Evolutionary conservation across 2,329 filamentous ascomycete genomes (phyloP).

Genomic region (Hypoxylon sp.): DNA sequence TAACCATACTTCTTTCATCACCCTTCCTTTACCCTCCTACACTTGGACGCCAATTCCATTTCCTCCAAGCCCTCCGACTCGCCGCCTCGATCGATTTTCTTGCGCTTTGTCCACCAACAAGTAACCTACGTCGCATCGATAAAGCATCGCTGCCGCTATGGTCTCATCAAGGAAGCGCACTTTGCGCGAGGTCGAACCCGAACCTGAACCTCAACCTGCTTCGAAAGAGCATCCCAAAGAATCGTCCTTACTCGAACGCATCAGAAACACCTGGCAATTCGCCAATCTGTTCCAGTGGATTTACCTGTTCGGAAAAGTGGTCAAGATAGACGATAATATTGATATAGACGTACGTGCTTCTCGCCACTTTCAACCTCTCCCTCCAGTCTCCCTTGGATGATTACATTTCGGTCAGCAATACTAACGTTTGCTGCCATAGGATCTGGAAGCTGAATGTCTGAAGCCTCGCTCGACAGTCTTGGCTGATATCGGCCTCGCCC

Average conservation of each 20-base stretch:
- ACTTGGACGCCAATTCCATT: constrained; percentile 5
- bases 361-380: neutral
- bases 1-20: constrained; percentile 13
- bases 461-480: constrained; percentile 79
- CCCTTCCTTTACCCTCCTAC: neutral
- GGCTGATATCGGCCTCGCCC: constrained; percentile 80
- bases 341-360: constrained; percentile 79
- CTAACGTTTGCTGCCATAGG: constrained; percentile 58
- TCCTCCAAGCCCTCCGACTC: neutral
- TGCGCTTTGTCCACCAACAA: constrained; percentile 7
- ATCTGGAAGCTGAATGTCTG: constrained; percentile 87
- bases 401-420: neutral
- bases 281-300: constrained; percentile 94
- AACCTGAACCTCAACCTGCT: constrained; percentile 45
- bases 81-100: constrained; percentile 1
- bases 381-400: neutral
- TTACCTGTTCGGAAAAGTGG: constrained; percentile 83
- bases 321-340: constrained; percentile 88
- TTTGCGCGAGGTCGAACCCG: constrained; percentile 52
- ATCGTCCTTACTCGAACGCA: constrained; percentile 63
- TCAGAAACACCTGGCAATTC: constrained; percentile 96
- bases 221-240: constrained; percentile 38
- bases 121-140: constrained; percentile 6
- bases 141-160: constrained; percentile 45
- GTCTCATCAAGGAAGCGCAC: constrained; percentile 58